Evolutionary conservation across 2,329 filamentous ascomycete genomes (phyloP).

Genomic region (Hymenoscyphus repandus): DNA sequence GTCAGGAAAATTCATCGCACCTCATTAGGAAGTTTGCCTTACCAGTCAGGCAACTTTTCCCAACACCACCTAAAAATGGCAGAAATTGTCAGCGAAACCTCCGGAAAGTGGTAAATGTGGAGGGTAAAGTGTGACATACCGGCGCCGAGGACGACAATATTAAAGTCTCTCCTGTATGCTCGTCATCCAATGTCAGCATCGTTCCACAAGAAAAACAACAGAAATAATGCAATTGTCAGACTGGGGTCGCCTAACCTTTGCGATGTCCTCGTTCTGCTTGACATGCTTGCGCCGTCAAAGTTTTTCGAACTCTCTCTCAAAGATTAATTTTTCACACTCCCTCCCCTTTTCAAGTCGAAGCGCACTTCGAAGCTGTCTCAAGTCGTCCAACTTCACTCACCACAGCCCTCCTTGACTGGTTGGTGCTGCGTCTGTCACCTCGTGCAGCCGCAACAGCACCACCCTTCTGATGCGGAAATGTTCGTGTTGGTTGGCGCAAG

Average conservation of each 20-base stretch:
- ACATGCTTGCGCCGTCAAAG: slow-evolving; percentile 17
- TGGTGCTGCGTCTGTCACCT: neutral
- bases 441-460: neutral
- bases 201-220: neutral
- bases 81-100: slow-evolving; percentile 21
- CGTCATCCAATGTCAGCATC: slow-evolving; percentile 4
- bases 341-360: neutral
- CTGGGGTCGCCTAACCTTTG: slow-evolving; percentile 17
- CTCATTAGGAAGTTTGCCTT: slow-evolving; percentile 26
- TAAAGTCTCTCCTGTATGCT: slow-evolving; percentile 54
- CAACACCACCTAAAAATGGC: slow-evolving; percentile 56
- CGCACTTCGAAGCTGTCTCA: too few species aligned
- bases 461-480: neutral
- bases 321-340: neutral
- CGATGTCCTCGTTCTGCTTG: slow-evolving; percentile 21
- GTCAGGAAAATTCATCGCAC: slow-evolving; percentile 18
- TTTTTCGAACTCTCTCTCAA: neutral
- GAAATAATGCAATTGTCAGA: neutral
- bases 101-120: slow-evolving; percentile 5
- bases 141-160: slow-evolving; percentile 61
- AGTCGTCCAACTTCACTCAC: neutral
- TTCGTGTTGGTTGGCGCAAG: slow-evolving; percentile 1
- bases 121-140: slow-evolving; percentile 36
- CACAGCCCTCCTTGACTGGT: neutral
- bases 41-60: slow-evolving; percentile 72